A percentile compares a stretch with the other conserved stretches of the same genome.
phyloP scores from a whole-genome alignment of 2,329 filamentous ascomycete species.

The Coleophoma cylindrospora region DNA sequence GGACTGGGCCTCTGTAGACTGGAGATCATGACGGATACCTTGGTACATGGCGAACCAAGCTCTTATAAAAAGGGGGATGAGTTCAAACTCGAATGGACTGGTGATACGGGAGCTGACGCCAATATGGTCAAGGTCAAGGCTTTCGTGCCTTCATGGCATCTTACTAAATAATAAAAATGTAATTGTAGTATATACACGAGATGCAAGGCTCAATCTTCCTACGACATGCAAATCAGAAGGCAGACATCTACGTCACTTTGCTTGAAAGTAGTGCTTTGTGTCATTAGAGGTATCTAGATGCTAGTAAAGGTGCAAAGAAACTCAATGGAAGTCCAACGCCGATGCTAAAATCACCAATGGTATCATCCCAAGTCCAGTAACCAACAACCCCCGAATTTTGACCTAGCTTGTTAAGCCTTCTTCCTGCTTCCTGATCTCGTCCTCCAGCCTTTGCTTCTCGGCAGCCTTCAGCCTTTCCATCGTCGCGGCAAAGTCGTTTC shows the following conservation, averaged over 20 bases:
- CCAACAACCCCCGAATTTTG: too few relatives aligned
- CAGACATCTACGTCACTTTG: too few relatives aligned
- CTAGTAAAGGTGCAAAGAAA: too few relatives aligned
- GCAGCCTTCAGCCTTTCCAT: conserved; percentile 53
- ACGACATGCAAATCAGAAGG: too few relatives aligned
- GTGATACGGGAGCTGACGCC: conserved; percentile 26
- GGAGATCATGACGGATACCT: conserved; percentile 83
- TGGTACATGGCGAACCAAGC: conserved; percentile 60
- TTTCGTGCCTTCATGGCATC: conserved; percentile 74
- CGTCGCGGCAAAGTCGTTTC: conserved; percentile 33
- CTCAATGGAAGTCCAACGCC: conserved; percentile 14
- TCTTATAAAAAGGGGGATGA: conserved; percentile 36
- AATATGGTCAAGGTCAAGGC: conserved; percentile 62
- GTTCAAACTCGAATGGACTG: conserved; percentile 41
- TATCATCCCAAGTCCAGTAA: conserved; percentile 1
- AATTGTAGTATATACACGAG: too few relatives aligned
- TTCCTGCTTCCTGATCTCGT: conserved; percentile 41
- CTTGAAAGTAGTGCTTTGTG: background rate
- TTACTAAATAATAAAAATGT: conserved; percentile 21
- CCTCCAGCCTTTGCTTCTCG: conserved; percentile 46
- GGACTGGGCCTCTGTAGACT: conserved; percentile 83
- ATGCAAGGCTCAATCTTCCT: too few relatives aligned
- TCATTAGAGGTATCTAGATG: too few relatives aligned
- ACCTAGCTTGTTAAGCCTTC: conserved; percentile 30
- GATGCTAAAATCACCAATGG: conserved; percentile 18